Evolutionary conservation across 805 yeast species (phyloP).

Genomic region (Clavispora vitiphila): DNA sequence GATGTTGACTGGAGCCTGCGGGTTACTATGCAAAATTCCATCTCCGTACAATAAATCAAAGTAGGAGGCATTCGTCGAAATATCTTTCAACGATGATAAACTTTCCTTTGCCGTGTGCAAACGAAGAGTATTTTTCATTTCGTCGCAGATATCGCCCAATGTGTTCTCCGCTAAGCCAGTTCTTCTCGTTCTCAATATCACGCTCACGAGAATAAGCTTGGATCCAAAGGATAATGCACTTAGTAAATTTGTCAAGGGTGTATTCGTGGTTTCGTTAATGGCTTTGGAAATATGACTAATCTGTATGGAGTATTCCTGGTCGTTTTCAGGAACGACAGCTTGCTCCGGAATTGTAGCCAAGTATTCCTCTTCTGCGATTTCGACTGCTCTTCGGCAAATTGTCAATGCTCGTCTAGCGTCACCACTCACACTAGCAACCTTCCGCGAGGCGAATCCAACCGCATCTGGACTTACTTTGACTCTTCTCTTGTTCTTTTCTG

Average conservation of each 20-base stretch:
- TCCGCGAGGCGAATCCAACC: conserved; percentile 84
- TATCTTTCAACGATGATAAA: conserved; percentile 13
- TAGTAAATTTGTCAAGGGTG: conserved; percentile 64
- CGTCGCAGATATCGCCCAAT: conserved; percentile 76
- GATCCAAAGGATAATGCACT: conserved; percentile 58
- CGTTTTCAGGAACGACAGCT: conserved; percentile 19
- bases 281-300: conserved; percentile 77
- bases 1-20: conserved; percentile 29
- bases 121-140: conserved; percentile 50
- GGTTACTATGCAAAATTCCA: conserved; percentile 10
- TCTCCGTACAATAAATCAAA: conserved; percentile 24
- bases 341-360: conserved; percentile 20
- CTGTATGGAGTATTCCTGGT: conserved; percentile 50
- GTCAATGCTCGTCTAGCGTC: conserved; percentile 93
- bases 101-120: conserved; percentile 31
- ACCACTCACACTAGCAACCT: conserved; percentile 94
- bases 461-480: conserved; percentile 62
- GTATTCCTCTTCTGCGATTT: conserved; percentile 69
- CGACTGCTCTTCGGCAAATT: conserved; percentile 85
- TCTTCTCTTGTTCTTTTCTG: conserved; percentile 33
- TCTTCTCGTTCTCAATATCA: conserved; percentile 59
- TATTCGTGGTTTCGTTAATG: conserved; percentile 67
- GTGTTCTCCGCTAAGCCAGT: conserved; percentile 66
- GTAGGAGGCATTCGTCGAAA: conserved; percentile 12
- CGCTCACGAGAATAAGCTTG: conserved; percentile 67